Conservation (phyloP, 176 grass and related monocot species). For the Musa troglodytarum region DNA sequence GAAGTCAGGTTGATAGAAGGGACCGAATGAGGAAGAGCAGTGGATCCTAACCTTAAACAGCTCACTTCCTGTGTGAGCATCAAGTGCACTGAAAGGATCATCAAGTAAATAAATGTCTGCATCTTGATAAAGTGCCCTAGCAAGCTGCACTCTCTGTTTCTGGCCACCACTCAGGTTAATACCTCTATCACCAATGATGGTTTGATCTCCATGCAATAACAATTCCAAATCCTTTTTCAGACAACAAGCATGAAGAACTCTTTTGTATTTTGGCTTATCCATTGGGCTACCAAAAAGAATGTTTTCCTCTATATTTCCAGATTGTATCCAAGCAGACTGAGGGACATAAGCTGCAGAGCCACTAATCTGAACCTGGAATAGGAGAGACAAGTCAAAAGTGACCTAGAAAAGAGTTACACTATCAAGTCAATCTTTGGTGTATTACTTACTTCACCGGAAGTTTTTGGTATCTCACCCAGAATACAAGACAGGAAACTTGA, state of each 20-base stretch:
- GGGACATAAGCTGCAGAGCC: slow-evolving; percentile 84
- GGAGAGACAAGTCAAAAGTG: slow-evolving; percentile 22
- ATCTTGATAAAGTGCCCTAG: slow-evolving; percentile 94
- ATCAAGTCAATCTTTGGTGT: background rate
- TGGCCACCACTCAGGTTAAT: slow-evolving; percentile 99
- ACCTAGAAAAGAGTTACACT: slow-evolving; percentile 3
- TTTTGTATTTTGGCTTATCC: slow-evolving; percentile 71
- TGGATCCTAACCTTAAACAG: slow-evolving; percentile 56
- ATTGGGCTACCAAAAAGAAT: slow-evolving; percentile 82
- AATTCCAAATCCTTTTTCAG: slow-evolving; percentile 90
- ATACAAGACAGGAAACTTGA: slow-evolving; percentile 87
- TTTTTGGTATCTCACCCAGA: slow-evolving; percentile 93
- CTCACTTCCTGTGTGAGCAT: slow-evolving; percentile 94
- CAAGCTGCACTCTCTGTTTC: slow-evolving; percentile 96
- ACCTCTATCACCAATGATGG: slow-evolving; percentile 89
- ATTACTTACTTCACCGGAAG: slow-evolving; percentile 74
- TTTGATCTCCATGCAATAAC: slow-evolving; percentile 87
- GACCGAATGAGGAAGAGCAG: background rate
- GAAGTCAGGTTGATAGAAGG: background rate
- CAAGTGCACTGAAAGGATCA: slow-evolving; percentile 97
- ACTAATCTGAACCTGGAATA: slow-evolving; percentile 75
- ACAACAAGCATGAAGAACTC: slow-evolving; percentile 83
- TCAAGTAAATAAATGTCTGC: slow-evolving; percentile 98
- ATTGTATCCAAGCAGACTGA: slow-evolving; percentile 97
- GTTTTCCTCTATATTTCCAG: slow-evolving; percentile 96